Percentiles rank a stretch among this genome's conserved stretches.
Conservation (phyloP, 805 yeast genomes). For the Metschnikowia baotianmanensis region DNA sequence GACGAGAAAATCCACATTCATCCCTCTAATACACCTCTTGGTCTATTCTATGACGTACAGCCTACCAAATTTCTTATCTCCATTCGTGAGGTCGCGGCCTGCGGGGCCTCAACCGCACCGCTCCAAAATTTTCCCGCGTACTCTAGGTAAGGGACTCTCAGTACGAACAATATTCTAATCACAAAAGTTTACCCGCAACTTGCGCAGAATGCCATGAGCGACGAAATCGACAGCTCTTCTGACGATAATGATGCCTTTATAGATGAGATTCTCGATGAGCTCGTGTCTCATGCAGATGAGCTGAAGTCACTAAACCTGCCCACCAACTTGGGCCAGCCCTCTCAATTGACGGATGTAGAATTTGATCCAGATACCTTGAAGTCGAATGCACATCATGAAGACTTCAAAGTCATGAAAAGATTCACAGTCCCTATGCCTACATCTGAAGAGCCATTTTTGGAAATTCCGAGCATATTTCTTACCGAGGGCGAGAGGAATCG, state of each 20-base stretch:
- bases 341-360: neutral
- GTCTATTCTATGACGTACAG: too few relatives aligned
- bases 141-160: too few relatives aligned
- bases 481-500: constrained; percentile 29
- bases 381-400: neutral
- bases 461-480: constrained; percentile 30
- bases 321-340: neutral
- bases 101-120: too few relatives aligned
- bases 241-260: constrained; percentile 1
- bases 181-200: neutral
- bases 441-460: constrained; percentile 7
- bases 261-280: constrained; percentile 3
- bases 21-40: too few relatives aligned
- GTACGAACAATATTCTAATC: neutral
- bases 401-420: neutral
- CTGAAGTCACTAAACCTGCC: neutral
- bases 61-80: too few relatives aligned
- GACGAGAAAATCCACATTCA: too few relatives aligned
- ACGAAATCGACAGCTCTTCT: neutral
- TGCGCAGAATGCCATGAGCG: constrained; percentile 5
- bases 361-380: neutral
- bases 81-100: too few relatives aligned
- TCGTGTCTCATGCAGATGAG: neutral
- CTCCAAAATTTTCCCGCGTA: too few relatives aligned
- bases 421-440: neutral